phyloP scores from a whole-genome alignment of 805 yeast genomes.

The Lachancea cidri region DNA sequence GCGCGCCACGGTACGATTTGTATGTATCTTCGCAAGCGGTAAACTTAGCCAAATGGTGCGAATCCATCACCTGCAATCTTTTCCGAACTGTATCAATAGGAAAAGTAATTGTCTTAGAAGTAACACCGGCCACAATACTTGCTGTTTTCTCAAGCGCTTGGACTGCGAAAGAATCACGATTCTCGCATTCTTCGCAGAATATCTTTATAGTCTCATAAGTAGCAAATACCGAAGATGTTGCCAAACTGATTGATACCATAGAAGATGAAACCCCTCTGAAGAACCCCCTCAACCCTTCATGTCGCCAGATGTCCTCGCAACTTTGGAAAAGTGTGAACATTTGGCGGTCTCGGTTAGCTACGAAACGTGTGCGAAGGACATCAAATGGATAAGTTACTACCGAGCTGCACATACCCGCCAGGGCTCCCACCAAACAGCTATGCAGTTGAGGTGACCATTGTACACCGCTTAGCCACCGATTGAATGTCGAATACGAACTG shows the following conservation, averaged over 20 bases:
- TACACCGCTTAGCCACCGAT: conserved; percentile 32
- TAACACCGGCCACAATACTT: conserved; percentile 70
- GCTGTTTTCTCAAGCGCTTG: conserved; percentile 46
- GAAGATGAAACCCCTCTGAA: conserved; percentile 47
- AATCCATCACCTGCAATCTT: conserved; percentile 57
- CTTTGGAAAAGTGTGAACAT: conserved; percentile 21
- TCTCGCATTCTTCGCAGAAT: conserved; percentile 36
- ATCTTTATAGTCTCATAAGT: conserved; percentile 45
- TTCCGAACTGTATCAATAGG: conserved; percentile 84
- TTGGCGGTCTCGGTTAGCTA: conserved; percentile 47
- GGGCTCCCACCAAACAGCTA: conserved; percentile 58
- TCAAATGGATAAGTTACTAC: conserved; percentile 82
- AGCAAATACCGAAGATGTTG: conserved; percentile 72
- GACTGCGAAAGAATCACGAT: conserved; percentile 9
- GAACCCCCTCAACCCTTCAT: conserved; percentile 44
- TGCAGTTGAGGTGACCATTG: conserved; percentile 26
- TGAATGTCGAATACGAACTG: conserved; percentile 57
- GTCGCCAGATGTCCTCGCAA: conserved; percentile 29
- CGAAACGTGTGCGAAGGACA: conserved; percentile 78
- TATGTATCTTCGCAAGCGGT: conserved; percentile 17
- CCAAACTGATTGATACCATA: conserved; percentile 58
- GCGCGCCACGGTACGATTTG: conserved; percentile 12
- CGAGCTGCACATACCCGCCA: conserved; percentile 75
- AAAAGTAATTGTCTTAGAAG: conserved; percentile 69
- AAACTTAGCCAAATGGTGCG: conserved; percentile 17